These are phyloP conservation scores for Hamamelis virginiana DNA, from an alignment of 164 flowering plant genomes.

Conservation along the genomic window DNA sequence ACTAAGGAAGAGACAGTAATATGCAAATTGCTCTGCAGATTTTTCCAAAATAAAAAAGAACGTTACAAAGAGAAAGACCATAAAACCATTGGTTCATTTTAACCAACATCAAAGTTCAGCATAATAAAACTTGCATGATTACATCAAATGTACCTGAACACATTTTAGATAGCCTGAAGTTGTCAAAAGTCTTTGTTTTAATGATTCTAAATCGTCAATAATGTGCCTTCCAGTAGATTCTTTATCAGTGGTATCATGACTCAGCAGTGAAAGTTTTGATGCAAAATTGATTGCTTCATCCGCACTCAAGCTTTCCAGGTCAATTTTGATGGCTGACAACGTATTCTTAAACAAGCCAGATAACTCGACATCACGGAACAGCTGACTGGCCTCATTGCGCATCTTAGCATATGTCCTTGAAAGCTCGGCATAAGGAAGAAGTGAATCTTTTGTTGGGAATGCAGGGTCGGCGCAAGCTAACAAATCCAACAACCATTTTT, in stretches of 20 bases:
- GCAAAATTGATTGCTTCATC: constrained; percentile 85
- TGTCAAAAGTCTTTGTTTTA: constrained; percentile 71
- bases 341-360: constrained; percentile 38
- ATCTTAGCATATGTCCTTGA: constrained; percentile 93
- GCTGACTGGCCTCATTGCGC: constrained; percentile 78
- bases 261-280: constrained; percentile 49
- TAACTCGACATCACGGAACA: constrained; percentile 51
- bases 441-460: constrained; percentile 79
- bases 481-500: constrained; percentile 71
- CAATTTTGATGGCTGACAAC: constrained; percentile 36
- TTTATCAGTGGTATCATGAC: constrained; percentile 28
- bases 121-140: neutral
- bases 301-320: constrained; percentile 56
- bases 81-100: neutral
- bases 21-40: constrained; percentile 86
- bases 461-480: constrained; percentile 83
- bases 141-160: constrained; percentile 62
- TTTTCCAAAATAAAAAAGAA: constrained; percentile 13
- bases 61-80: neutral
- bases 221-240: constrained; percentile 36
- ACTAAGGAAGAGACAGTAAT: constrained; percentile 78
- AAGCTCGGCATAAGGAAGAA: constrained; percentile 87
- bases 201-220: constrained; percentile 71
- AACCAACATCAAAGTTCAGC: neutral
- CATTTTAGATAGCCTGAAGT: constrained; percentile 92